These are phyloP conservation scores for Yarrowia galli DNA, from an alignment of 1,139 yeast species.

Conservation along the genomic window DNA sequence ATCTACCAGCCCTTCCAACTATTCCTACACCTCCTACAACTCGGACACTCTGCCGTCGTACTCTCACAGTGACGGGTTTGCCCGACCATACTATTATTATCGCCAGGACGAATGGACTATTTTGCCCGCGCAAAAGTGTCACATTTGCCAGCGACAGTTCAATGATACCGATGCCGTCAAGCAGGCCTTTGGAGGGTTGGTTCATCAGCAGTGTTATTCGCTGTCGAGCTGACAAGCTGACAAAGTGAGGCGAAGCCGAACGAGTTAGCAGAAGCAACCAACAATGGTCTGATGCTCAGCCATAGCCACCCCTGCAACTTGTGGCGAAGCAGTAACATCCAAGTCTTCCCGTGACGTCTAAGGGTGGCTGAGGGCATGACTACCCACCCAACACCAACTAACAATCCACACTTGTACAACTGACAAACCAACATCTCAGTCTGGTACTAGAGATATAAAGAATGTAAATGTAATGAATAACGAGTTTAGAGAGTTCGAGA, in stretches of 20 bases:
- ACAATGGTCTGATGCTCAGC: no score
- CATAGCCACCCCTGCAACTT: no score
- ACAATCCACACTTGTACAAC: no score
- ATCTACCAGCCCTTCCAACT: background rate
- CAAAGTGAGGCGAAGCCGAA: background rate
- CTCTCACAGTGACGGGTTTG: slow-evolving; percentile 3
- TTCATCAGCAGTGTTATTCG: slow-evolving; percentile 6
- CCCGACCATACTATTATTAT: slow-evolving; percentile 9
- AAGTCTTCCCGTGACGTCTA: no score
- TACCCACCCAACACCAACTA: no score
- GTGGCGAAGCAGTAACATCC: no score
- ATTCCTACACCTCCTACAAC: slow-evolving; percentile 21
- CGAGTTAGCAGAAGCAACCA: no score
- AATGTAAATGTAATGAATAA: no score
- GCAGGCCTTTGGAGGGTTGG: slow-evolving; percentile 11
- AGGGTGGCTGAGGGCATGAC: no score
- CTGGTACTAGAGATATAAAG: no score
- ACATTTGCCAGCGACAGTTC: background rate
- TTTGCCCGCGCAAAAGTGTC: background rate
- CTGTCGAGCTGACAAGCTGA: background rate
- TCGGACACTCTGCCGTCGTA: slow-evolving; percentile 1
- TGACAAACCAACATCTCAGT: background rate
- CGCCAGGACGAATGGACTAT: background rate
- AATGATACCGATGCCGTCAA: slow-evolving; percentile 7
- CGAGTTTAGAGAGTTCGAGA: no score